These are phyloP conservation scores for Fagus crenata DNA, from an alignment of 306 rosid genomes.

Conservation along the genomic window DNA sequence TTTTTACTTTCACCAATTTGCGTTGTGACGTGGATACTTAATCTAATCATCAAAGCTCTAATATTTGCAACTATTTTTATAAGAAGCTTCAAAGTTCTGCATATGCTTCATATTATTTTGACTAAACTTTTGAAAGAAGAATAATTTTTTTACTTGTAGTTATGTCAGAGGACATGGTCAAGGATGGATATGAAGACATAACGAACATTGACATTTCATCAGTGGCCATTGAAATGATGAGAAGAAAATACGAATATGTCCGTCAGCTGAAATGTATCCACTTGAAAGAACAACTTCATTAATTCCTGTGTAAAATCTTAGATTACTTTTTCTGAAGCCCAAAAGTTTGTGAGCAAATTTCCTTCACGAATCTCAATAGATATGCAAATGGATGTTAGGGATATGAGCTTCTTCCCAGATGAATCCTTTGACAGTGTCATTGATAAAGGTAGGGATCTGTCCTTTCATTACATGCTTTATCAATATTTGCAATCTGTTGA, in stretches of 20 bases:
- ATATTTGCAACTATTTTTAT: not conserved
- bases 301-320: not conserved
- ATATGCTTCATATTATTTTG: constrained; percentile 11
- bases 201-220: constrained; percentile 82
- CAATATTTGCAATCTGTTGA: constrained; percentile 12
- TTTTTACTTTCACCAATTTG: not conserved
- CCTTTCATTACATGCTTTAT: constrained; percentile 6
- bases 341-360: constrained; percentile 18
- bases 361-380: constrained; percentile 49
- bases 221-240: constrained; percentile 87
- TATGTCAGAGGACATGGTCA: constrained; percentile 94
- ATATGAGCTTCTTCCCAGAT: constrained; percentile 86
- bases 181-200: constrained; percentile 83
- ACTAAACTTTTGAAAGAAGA: constrained; percentile 24
- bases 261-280: constrained; percentile 92
- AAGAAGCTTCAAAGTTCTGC: not conserved
- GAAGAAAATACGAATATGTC: constrained; percentile 55
- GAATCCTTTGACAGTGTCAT: constrained; percentile 71
- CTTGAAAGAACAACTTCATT: constrained; percentile 9
- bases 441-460: constrained; percentile 67
- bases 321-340: constrained; percentile 3
- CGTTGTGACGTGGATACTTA: not conserved
- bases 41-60: not conserved
- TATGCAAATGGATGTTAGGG: constrained; percentile 87
- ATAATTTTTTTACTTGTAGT: constrained; percentile 46